Evolutionary conservation across 2,329 filamentous ascomycete genomes (phyloP), one percentile per base, ranked within the genome.

Genomic region (Penicillium brevicompactum): DNA sequence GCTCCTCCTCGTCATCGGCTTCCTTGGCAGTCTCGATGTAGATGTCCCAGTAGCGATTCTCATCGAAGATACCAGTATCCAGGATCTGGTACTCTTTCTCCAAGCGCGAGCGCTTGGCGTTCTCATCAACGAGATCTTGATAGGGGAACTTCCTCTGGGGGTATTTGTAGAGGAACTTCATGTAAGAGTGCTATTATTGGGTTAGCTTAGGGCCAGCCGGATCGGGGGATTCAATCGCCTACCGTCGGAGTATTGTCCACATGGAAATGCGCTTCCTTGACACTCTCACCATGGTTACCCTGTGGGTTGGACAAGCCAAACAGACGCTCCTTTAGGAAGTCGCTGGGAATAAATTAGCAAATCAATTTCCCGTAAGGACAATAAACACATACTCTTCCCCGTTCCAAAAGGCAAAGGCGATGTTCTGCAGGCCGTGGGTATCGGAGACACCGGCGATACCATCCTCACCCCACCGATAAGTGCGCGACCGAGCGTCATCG

Each of bases 141-240:
- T 97, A 97, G 2, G 93, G 94, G 68, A 97, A 97, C 60, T 88
- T 86, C 67, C 84, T 84, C 76, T 97, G 93, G 0, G 94, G 94
- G 67, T 97, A 95, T 76, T 97, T 97, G 84, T 97, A 97, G 64
- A 97, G 87, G 70, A 87, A 95, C 75, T 97, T 97, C 93, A 97
- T 97, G 80, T 97, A 97, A 27, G 93, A 96, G 76, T 97, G 92
- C 90, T 92, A 72, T 30, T 56, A 13, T 55, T 14, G 14, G 14
- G 46, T 63, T 32, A 64, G 47, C 22, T 31, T 2, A 13, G 1
- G 16, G 27, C 11, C 7, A 32, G 18, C 10, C 27, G 16, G 4
- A 32, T 43, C 32, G 46, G 42, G 16, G 13, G 8, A 18, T 18
- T 18, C 5, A 37, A 13, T 11, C 44, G 67, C 74, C 58, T 73